Evolutionary conservation across 257 asterid species (phyloP).

Genomic region (Scutellaria minor): DNA sequence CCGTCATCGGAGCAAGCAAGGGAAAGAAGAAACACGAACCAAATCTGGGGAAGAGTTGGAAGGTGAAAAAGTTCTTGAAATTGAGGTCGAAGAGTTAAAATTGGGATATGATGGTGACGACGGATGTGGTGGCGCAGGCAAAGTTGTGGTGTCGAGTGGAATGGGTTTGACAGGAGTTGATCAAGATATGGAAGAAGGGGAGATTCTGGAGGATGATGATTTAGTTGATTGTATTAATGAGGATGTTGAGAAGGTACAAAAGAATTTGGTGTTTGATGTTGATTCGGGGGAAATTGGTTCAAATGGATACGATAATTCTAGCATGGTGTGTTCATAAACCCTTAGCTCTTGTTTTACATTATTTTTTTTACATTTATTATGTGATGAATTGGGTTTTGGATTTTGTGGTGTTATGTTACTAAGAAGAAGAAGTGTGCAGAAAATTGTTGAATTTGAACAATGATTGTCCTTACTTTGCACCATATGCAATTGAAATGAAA

Average conservation of each 20-base stretch:
- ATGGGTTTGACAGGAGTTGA: slow-evolving; percentile 51
- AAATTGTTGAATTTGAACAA: background rate
- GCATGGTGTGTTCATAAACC: slow-evolving; percentile 76
- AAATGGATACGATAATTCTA: slow-evolving; percentile 37
- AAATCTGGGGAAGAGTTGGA: slow-evolving; percentile 35
- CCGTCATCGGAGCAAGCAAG: too few relatives aligned
- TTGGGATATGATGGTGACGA: slow-evolving; percentile 36
- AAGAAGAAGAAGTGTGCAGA: background rate
- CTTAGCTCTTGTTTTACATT: slow-evolving; percentile 26
- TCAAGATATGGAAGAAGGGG: slow-evolving; percentile 99
- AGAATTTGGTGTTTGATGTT: slow-evolving; percentile 46
- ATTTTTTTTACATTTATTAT: background rate
- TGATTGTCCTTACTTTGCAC: background rate
- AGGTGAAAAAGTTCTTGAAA: slow-evolving; percentile 35
- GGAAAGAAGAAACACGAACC: too few relatives aligned
- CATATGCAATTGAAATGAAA: background rate
- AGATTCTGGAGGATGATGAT: slow-evolving; percentile 77
- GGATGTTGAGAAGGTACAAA: slow-evolving; percentile 39
- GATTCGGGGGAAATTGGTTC: slow-evolving; percentile 52
- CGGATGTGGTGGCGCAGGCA: slow-evolving; percentile 38
- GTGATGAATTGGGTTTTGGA: slow-evolving; percentile 5
- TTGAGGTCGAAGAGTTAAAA: slow-evolving; percentile 35
- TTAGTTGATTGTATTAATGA: slow-evolving; percentile 31
- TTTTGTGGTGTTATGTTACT: background rate
- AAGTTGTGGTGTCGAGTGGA: slow-evolving; percentile 39